A percentile compares a stretch with the other conserved stretches of the same genome.
phyloP scores from a whole-genome alignment of 306 rosid species.

The Medicago lupulina region DNA sequence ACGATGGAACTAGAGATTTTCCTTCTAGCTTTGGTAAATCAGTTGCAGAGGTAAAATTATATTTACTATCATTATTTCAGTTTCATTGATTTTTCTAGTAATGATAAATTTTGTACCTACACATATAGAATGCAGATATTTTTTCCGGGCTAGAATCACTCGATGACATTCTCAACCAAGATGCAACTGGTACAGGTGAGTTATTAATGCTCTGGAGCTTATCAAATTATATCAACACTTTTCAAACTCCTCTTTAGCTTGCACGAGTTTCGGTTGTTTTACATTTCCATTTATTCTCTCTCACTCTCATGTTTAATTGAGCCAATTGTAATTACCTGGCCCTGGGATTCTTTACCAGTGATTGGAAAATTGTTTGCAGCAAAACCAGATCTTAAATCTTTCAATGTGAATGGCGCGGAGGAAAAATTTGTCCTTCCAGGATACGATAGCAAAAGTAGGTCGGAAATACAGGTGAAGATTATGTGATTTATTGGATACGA shows the following conservation, averaged over 20 bases:
- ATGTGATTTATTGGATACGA: conserved; percentile 31
- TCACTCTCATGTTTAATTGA: conserved; percentile 21
- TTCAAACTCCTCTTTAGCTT: conserved; percentile 2
- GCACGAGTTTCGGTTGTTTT: not conserved
- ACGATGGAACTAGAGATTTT: conserved; percentile 48
- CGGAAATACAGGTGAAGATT: conserved; percentile 48
- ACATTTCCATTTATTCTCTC: conserved; percentile 36
- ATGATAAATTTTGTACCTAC: conserved; percentile 36
- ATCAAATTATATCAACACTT: conserved; percentile 26
- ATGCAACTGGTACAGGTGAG: conserved; percentile 50
- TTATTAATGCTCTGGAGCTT: conserved; percentile 22
- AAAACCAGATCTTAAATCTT: conserved; percentile 45
- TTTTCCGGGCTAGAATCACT: conserved; percentile 65
- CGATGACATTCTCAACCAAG: conserved; percentile 58
- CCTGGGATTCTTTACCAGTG: conserved; percentile 32
- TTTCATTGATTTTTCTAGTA: conserved; percentile 29
- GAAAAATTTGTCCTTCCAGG: conserved; percentile 44
- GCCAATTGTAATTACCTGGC: conserved; percentile 21
- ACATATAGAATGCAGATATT: conserved; percentile 64
- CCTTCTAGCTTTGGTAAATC: conserved; percentile 53
- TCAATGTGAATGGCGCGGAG: conserved; percentile 35
- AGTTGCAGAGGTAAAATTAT: conserved; percentile 59
- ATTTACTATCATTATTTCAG: not conserved
- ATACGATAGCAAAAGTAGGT: conserved; percentile 8
- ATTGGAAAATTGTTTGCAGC: conserved; percentile 39